Percentiles rank a stretch among this genome's conserved stretches.
These are phyloP conservation scores for Curvularia sp. DNA, from an alignment of 2,329 filamentous ascomycete species.

Conservation along the genomic window DNA sequence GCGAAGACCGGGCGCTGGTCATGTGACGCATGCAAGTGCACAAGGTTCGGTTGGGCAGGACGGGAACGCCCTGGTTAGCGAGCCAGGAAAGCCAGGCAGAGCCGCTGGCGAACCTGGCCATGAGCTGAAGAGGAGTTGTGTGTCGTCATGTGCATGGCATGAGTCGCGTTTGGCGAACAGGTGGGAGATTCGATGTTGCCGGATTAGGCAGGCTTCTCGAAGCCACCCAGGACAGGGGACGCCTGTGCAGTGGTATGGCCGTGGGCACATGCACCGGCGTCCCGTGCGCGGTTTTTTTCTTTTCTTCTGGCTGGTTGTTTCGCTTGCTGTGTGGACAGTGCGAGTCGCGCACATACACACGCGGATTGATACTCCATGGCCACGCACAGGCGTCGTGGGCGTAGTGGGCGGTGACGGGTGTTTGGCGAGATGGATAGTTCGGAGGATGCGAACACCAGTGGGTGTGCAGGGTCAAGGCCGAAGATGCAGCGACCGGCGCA, in stretches of 20 bases:
- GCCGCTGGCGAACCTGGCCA: conserved; percentile 13
- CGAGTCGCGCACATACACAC: too few relatives aligned
- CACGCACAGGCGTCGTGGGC: too few relatives aligned
- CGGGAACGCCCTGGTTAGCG: conserved; percentile 7
- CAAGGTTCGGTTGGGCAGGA: conserved; percentile 2
- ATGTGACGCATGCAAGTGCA: neutral
- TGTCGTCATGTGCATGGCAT: conserved; percentile 22
- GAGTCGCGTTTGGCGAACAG: conserved; percentile 33
- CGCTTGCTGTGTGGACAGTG: too few relatives aligned
- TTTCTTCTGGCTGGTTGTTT: too few relatives aligned
- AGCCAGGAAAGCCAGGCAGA: conserved; percentile 2
- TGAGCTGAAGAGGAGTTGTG: conserved; percentile 26
- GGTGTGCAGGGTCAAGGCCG: too few relatives aligned
- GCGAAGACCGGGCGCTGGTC: conserved; percentile 1
- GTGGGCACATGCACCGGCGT: too few relatives aligned
- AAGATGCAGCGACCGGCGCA: too few relatives aligned
- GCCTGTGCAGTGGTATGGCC: neutral
- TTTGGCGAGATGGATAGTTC: conserved; percentile 41
- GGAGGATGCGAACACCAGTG: conserved; percentile 19
- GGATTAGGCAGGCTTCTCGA: conserved; percentile 34
- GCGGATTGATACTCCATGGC: too few relatives aligned
- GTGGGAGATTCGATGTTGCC: conserved; percentile 20
- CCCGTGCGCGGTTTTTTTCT: too few relatives aligned
- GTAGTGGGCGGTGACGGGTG: conserved; percentile 5
- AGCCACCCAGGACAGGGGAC: conserved; percentile 10